phyloP scores from a whole-genome alignment of 2,329 filamentous ascomycete genomes.

The Penicillium fuscoglaucum region DNA sequence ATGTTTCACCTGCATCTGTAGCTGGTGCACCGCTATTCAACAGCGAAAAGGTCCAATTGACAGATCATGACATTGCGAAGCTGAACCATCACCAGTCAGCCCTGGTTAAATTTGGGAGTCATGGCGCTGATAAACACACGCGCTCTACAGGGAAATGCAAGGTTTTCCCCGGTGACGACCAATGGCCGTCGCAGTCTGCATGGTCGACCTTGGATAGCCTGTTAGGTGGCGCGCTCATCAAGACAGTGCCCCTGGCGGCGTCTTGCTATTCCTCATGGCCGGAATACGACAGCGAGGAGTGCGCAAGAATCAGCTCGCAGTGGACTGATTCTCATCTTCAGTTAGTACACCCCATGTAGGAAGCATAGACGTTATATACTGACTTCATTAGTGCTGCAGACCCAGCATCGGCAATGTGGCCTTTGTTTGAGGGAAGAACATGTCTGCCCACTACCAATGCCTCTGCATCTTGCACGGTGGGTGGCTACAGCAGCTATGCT shows the following conservation, averaged over 20 bases:
- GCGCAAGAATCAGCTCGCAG: constrained; percentile 19
- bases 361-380: neutral
- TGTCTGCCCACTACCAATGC: constrained; percentile 28
- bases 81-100: constrained; percentile 15
- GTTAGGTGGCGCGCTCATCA: constrained; percentile 26
- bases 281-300: constrained; percentile 25
- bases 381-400: constrained; percentile 22
- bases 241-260: constrained; percentile 31
- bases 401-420: constrained; percentile 30
- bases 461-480: constrained; percentile 31
- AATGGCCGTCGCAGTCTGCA: constrained; percentile 24
- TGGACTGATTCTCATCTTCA: constrained; percentile 31
- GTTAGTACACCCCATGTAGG: constrained; percentile 12
- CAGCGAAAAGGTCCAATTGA: constrained; percentile 31
- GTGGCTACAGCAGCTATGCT: constrained; percentile 36
- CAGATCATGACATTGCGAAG: constrained; percentile 21
- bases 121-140: constrained; percentile 2
- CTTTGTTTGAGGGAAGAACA: constrained; percentile 29
- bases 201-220: constrained; percentile 29
- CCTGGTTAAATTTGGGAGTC: constrained; percentile 27
- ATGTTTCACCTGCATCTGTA: constrained; percentile 13
- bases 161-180: constrained; percentile 26
- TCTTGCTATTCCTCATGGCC: constrained; percentile 30
- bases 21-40: constrained; percentile 26
- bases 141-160: constrained; percentile 22